These are phyloP conservation scores for Cylindrodendrum hubeiense DNA, from an alignment of 2,329 filamentous ascomycete species.

Conservation along the genomic window DNA sequence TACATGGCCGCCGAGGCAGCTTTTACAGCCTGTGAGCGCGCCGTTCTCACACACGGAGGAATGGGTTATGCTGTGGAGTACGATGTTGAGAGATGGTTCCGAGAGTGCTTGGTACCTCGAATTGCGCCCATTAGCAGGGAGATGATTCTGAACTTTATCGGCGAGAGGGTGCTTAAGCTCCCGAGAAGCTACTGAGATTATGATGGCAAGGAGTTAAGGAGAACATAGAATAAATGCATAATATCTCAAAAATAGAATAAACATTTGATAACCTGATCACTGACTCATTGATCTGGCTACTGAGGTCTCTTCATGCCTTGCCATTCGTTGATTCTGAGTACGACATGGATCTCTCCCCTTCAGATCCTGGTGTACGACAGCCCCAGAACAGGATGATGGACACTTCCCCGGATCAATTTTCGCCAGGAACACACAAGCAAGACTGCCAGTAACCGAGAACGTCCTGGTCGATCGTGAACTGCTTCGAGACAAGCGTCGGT, in stretches of 20 bases:
- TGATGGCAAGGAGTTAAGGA: background rate
- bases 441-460: background rate
- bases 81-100: constrained; percentile 74
- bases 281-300: too few relatives aligned
- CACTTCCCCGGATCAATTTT: background rate
- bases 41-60: constrained; percentile 70
- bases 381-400: background rate
- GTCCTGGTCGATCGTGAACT: background rate
- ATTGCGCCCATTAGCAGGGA: constrained; percentile 76
- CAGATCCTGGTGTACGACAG: background rate
- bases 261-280: background rate
- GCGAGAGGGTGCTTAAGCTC: constrained; percentile 74
- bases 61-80: constrained; percentile 76
- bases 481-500: background rate
- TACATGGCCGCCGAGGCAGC: constrained; percentile 76
- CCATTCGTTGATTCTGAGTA: background rate
- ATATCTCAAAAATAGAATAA: background rate
- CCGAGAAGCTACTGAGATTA: constrained; percentile 73
- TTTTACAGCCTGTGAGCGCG: constrained; percentile 72
- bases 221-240: background rate
- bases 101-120: constrained; percentile 74
- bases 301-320: background rate
- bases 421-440: background rate
- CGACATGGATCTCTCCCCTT: background rate
- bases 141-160: constrained; percentile 82